A percentile compares a stretch with the other conserved stretches of the same genome.
Conservation (phyloP, 2,329 filamentous ascomycete genomes). For the Fusarium napiforme region DNA sequence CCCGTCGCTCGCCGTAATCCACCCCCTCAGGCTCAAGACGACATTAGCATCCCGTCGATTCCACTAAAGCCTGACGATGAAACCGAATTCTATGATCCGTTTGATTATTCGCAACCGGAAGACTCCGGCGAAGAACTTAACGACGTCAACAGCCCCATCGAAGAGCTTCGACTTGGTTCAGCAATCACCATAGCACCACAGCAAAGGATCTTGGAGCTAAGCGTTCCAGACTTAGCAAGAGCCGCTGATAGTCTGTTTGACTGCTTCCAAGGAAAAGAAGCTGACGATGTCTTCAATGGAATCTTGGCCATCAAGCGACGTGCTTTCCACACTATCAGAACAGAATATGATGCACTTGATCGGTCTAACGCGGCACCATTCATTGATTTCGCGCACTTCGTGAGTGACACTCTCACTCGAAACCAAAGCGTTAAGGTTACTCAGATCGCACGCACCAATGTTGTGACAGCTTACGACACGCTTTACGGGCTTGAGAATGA, state of each 20-base stretch:
- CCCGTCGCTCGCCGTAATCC: constrained; percentile 41
- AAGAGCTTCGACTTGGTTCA: background rate
- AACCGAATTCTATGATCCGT: constrained; percentile 32
- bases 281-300: constrained; percentile 34
- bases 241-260: constrained; percentile 45
- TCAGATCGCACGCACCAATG: constrained; percentile 49
- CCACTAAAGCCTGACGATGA: constrained; percentile 39
- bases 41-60: constrained; percentile 29
- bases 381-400: constrained; percentile 43
- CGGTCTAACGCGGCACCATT: constrained; percentile 34
- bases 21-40: constrained; percentile 26
- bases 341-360: constrained; percentile 40
- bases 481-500: constrained; percentile 30
- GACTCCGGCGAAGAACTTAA: constrained; percentile 12
- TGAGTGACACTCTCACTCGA: background rate
- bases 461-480: constrained; percentile 49
- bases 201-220: constrained; percentile 39
- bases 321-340: constrained; percentile 42
- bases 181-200: constrained; percentile 31
- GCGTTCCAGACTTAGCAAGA: constrained; percentile 44
- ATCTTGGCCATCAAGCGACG: constrained; percentile 43
- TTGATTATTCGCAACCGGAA: constrained; percentile 2
- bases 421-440: constrained; percentile 1
- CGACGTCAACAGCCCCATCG: background rate
- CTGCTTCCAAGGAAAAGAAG: constrained; percentile 31